Base-by-base conservation (phyloP, 305 asterid genomes). In the Nicotiana rustica region DNA sequence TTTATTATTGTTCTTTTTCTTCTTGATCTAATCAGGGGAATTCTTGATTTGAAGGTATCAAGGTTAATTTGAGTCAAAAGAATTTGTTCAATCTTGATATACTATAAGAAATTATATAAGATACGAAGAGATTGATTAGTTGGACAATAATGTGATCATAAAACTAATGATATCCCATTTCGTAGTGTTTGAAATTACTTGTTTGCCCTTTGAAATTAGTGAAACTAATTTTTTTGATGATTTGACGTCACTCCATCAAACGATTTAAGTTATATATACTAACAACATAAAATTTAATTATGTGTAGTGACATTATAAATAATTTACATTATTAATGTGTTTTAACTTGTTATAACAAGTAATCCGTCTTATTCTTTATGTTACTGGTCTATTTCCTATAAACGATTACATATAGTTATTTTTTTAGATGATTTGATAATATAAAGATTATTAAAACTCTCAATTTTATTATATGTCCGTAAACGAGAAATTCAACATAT, bases 1-100 rank as follows among this genome's bases (percentile, higher is more conserved):
- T 73, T 19, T 91, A 87, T 84, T 44, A 25, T 68, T 61, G 6
- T 8, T 66, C 33, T 52, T 13, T 18, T 36, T 19, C 62, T 17
- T 67, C 55, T 79, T 31, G 33, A 38, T 14, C 64, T 59, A 5
- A 17, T n/a, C 6, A n/a, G 25, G 1, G 59, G 59, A 0, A 41
- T 59, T 59, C 64, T n/a, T 59, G 64, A 59, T 3, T 49, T 6
- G 10, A 47, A 21, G 68, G 1, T 29, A 4, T 52, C 59, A 3
- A 52, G 59, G 10, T 47, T 14, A 49, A 52, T 21, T 14, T 41
- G 21, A 59, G 80, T 82, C 61, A 44, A 52, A 75, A 57, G 25
- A 12, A 62, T 14, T 7, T 49, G 47, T 49, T 49, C 79, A 49
- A 75, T 75, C 15, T 75, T 75, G 64, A 75, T 75, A 75, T 75